These are phyloP conservation scores for Kodamaea fukazawae DNA, from an alignment of 805 yeast genomes.

Conservation along the genomic window DNA sequence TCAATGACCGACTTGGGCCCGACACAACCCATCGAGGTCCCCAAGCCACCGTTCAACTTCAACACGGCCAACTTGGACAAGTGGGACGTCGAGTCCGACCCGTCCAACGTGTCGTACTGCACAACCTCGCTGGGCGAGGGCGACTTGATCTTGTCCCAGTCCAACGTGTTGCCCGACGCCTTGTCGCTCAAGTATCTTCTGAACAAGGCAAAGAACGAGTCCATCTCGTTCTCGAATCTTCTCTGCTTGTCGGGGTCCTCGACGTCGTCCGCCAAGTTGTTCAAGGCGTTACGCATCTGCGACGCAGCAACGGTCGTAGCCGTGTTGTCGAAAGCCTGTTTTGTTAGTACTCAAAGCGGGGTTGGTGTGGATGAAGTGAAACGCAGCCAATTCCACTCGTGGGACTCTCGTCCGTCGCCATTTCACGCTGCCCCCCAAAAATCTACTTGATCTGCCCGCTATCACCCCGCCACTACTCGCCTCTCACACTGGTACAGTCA, in stretches of 20 bases:
- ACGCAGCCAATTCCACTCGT: not conserved
- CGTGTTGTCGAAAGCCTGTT: slow-evolving; percentile 86
- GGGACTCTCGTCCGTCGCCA: not conserved
- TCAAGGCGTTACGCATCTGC: slow-evolving; percentile 95
- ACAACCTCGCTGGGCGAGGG: slow-evolving; percentile 90
- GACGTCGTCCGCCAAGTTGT: slow-evolving; percentile 83
- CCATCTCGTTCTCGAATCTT: slow-evolving; percentile 87
- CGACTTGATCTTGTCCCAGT: slow-evolving; percentile 95
- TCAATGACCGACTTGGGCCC: slow-evolving; percentile 98
- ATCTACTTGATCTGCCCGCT: too few relatives aligned
- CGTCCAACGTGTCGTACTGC: slow-evolving; percentile 55
- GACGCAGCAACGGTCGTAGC: slow-evolving; percentile 95
- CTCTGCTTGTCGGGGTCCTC: slow-evolving; percentile 45
- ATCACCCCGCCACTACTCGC: too few relatives aligned
- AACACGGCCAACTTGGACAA: slow-evolving; percentile 87
- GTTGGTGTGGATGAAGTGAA: not conserved
- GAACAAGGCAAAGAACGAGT: slow-evolving; percentile 87
- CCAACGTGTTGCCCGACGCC: slow-evolving; percentile 78
- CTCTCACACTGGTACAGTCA: too few relatives aligned
- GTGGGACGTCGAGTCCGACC: slow-evolving; percentile 35
- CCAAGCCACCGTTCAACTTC: slow-evolving; percentile 96
- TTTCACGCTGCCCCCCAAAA: not conserved
- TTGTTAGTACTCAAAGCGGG: slow-evolving; percentile 16
- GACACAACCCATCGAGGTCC: slow-evolving; percentile 99
- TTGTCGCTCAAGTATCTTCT: slow-evolving; percentile 89